These are phyloP conservation scores for Triadica sebifera DNA, from an alignment of 345 rosid genomes.

Conservation along the genomic window DNA sequence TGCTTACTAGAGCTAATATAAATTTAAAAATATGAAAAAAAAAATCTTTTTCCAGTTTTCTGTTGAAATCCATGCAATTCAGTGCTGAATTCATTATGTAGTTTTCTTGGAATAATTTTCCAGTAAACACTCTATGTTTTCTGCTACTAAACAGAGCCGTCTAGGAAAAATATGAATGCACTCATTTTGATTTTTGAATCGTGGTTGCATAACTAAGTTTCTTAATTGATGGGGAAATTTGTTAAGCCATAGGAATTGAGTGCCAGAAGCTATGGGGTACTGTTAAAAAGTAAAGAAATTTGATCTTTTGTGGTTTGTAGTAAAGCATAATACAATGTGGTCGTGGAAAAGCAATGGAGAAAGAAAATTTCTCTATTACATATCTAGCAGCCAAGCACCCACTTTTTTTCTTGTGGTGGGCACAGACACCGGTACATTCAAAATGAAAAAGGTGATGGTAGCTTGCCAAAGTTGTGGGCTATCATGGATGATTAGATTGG, in stretches of 20 bases:
- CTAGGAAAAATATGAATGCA: too few relatives aligned
- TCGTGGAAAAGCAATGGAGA: neutral
- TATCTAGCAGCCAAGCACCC: neutral
- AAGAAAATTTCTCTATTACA: too few relatives aligned
- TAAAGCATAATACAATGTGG: neutral
- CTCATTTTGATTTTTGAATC: neutral
- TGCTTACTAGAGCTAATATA: too few relatives aligned
- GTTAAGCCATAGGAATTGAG: neutral
- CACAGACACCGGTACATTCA: neutral
- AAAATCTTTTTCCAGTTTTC: neutral
- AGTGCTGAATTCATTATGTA: too few relatives aligned
- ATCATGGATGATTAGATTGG: neutral
- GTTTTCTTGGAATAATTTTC: too few relatives aligned
- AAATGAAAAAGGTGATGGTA: neutral
- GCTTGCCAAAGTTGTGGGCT: neutral
- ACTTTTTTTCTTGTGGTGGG: neutral
- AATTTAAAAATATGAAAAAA: too few relatives aligned
- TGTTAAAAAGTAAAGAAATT: neutral
- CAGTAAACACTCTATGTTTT: too few relatives aligned
- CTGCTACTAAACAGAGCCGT: too few relatives aligned
- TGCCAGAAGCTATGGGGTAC: neutral
- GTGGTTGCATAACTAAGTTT: neutral
- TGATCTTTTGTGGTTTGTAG: neutral
- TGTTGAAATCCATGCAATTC: neutral
- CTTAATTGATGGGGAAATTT: neutral